These are phyloP conservation scores for Boletus coccyginus DNA, from an alignment of 768 basidiomycete genomes.

Conservation along the genomic window DNA sequence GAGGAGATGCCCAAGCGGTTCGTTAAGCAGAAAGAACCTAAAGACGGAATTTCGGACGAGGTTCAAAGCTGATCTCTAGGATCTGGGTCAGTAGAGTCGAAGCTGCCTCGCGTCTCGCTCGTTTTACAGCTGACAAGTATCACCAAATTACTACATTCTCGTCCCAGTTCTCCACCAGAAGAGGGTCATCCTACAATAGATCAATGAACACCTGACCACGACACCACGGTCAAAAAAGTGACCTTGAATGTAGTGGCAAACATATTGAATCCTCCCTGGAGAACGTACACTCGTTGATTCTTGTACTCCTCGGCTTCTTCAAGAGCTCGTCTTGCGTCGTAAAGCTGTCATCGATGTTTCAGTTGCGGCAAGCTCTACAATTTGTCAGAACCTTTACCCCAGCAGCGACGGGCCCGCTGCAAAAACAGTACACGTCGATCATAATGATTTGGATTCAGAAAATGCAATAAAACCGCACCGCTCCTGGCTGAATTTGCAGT, in stretches of 20 bases:
- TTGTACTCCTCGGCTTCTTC: slow-evolving; percentile 40
- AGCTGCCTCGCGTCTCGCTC: neutral
- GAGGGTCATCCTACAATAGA: slow-evolving; percentile 52
- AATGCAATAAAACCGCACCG: slow-evolving; percentile 45
- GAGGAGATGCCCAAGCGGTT: slow-evolving; percentile 59
- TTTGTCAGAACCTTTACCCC: slow-evolving; percentile 42
- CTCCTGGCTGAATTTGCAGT: slow-evolving; percentile 74
- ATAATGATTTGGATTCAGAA: neutral
- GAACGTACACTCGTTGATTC: slow-evolving; percentile 58
- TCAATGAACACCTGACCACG: neutral
- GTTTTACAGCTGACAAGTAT: slow-evolving; percentile 16
- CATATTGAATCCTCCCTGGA: slow-evolving; percentile 67
- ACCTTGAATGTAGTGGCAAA: slow-evolving; percentile 75
- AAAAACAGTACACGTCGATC: slow-evolving; percentile 1
- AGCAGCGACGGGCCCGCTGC: slow-evolving; percentile 77
- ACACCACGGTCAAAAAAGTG: neutral
- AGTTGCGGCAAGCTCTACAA: neutral
- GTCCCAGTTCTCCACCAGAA: slow-evolving; percentile 77
- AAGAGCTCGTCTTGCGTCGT: slow-evolving; percentile 57
- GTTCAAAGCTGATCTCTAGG: neutral
- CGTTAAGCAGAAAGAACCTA: slow-evolving; percentile 40
- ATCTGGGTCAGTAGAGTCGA: too few relatives aligned
- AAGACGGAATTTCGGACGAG: slow-evolving; percentile 23
- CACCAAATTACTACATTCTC: slow-evolving; percentile 53
- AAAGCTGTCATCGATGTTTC: slow-evolving; percentile 45